Percentiles rank a stretch among this genome's conserved stretches.
Conservation (phyloP, 148 eudicot species). For the Rhododendron williamsianum region DNA sequence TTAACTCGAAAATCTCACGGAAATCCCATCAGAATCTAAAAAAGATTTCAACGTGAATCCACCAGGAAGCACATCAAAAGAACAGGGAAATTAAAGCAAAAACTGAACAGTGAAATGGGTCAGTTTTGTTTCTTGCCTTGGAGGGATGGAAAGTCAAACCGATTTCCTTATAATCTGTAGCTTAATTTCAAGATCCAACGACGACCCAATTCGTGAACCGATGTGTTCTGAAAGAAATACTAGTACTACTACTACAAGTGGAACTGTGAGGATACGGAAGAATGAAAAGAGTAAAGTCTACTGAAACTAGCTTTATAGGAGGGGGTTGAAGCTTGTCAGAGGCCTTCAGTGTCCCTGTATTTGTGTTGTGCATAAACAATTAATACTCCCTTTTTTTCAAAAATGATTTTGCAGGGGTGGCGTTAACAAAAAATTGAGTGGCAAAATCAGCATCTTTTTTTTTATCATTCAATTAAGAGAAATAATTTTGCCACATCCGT, state of each 20-base stretch:
- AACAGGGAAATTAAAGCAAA: conserved; percentile 7
- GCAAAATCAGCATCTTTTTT: too few relatives aligned
- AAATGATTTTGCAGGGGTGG: too few relatives aligned
- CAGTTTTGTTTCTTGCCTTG: conserved; percentile 7
- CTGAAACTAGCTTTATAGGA: neutral
- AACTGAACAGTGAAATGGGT: conserved; percentile 5
- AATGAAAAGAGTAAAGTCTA: neutral
- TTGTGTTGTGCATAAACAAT: neutral
- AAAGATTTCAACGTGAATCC: conserved; percentile 3
- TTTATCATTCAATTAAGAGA: too few relatives aligned
- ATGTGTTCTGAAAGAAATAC: neutral
- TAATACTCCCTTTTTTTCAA: too few relatives aligned
- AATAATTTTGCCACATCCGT: too few relatives aligned
- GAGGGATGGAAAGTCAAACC: neutral
- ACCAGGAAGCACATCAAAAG: conserved; percentile 12
- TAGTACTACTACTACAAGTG: neutral
- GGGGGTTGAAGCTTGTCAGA: neutral
- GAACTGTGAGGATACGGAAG: neutral
- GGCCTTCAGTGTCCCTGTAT: neutral
- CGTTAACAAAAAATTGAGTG: too few relatives aligned
- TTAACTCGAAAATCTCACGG: conserved; percentile 1
- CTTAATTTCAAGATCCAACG: conserved; percentile 6
- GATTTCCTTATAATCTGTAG: conserved; percentile 2
- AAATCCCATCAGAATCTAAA: neutral
- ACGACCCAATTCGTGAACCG: conserved; percentile 12